Evolutionary conservation across 306 rosid species (phyloP).

Genomic region (Castanea crenata): DNA sequence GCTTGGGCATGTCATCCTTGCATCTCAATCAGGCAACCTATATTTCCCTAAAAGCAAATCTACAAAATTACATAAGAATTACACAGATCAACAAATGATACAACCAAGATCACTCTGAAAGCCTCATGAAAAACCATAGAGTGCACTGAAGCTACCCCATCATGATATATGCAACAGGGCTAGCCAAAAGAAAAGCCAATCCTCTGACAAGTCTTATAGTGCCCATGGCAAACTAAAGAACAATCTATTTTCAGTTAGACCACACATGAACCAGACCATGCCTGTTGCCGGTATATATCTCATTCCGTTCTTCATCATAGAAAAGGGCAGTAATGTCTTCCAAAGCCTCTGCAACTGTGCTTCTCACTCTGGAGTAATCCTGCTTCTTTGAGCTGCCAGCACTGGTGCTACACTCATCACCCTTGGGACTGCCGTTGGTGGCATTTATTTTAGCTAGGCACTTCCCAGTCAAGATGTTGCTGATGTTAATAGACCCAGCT

Average conservation of each 20-base stretch:
- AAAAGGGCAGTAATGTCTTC: slow-evolving; percentile 90
- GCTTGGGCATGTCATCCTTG: not conserved
- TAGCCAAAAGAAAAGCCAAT: not conserved
- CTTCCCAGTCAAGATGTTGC: slow-evolving; percentile 87
- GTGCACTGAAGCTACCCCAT: not conserved
- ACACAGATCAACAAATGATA: slow-evolving; percentile 24
- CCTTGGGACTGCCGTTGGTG: slow-evolving; percentile 35
- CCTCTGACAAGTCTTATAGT: slow-evolving; percentile 3
- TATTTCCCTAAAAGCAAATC: not conserved
- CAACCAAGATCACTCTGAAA: slow-evolving; percentile 24
- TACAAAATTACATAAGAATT: not conserved
- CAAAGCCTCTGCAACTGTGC: slow-evolving; percentile 80
- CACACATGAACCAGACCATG: slow-evolving; percentile 89
- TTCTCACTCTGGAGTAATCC: slow-evolving; percentile 42
- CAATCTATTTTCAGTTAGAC: slow-evolving; percentile 57
- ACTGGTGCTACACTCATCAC: slow-evolving; percentile 33
- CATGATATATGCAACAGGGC: not conserved
- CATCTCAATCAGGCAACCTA: not conserved
- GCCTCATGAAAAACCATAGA: not conserved
- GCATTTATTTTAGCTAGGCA: slow-evolving; percentile 79
- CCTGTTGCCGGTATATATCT: slow-evolving; percentile 83
- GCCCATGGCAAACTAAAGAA: not conserved
- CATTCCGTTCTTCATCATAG: slow-evolving; percentile 88
- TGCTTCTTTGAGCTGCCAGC: slow-evolving; percentile 47
- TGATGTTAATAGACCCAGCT: slow-evolving; percentile 91